Evolutionary conservation across 129 eudicot genomes (phyloP).

Genomic region (Cynara cardunculus): DNA sequence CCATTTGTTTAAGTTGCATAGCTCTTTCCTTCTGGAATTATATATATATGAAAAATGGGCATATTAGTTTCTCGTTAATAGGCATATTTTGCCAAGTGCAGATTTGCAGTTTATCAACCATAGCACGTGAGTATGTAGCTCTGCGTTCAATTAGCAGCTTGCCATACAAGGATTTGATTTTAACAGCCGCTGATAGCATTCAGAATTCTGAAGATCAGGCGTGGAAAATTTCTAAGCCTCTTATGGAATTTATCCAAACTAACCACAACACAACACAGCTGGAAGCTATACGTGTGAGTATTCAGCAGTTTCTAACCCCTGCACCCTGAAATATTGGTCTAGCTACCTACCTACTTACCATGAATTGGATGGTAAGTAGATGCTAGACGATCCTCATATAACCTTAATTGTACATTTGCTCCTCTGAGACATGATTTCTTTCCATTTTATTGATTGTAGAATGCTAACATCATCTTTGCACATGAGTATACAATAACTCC

Average conservation of each 20-base stretch:
- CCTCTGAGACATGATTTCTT: neutral
- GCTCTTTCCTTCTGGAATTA: neutral
- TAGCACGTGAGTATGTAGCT: constrained; percentile 94
- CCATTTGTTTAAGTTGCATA: neutral
- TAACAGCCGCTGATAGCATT: constrained; percentile 58
- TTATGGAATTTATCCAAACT: constrained; percentile 66
- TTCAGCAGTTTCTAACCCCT: constrained; percentile 1
- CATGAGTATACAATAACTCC: neutral
- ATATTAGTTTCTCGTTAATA: neutral
- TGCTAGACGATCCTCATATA: neutral
- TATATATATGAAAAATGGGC: neutral
- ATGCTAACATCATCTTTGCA: neutral
- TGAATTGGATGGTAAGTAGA: neutral
- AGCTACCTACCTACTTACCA: neutral
- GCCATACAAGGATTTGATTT: constrained; percentile 82
- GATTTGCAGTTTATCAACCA: constrained; percentile 97
- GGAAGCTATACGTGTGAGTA: constrained; percentile 80
- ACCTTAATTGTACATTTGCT: neutral
- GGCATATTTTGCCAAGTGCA: constrained; percentile 29
- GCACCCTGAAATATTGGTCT: neutral
- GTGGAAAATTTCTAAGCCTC: constrained; percentile 74
- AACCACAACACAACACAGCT: constrained; percentile 76
- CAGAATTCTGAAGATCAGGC: constrained; percentile 55
- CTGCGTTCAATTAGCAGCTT: constrained; percentile 67
- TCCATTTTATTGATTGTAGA: neutral